Percentiles rank a stretch among this genome's conserved stretches.
Evolutionary conservation across 163 green algal species (phyloP).

Genomic region (Smithsoniella earleae): DNA sequence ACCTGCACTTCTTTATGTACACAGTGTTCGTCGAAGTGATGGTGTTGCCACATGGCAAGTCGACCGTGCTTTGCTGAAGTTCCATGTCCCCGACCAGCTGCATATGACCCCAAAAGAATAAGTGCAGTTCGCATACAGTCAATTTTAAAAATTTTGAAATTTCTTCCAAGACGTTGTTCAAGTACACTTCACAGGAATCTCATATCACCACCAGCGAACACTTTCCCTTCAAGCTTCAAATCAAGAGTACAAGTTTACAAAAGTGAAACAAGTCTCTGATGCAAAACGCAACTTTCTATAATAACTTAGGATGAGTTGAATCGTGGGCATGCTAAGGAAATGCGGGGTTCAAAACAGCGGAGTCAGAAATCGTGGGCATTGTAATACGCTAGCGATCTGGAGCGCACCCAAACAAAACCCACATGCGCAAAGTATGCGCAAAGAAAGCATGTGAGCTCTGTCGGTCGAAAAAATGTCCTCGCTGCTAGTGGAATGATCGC

Average conservation of each 20-base stretch:
- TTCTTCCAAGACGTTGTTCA: too few relatives aligned
- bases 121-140: too few relatives aligned
- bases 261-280: not conserved
- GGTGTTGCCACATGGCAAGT: conserved; percentile 30
- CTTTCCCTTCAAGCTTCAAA: too few relatives aligned
- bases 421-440: conserved; percentile 20
- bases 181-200: too few relatives aligned
- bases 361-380: not conserved
- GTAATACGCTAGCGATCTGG: too few relatives aligned
- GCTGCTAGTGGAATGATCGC: conserved; percentile 16
- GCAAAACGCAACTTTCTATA: too few relatives aligned
- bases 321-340: not conserved
- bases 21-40: conserved; percentile 60
- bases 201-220: too few relatives aligned
- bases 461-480: conserved; percentile 8
- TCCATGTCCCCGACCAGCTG: conserved; percentile 26
- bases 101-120: not conserved
- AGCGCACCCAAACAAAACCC: conserved; percentile 9
- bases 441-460: not conserved
- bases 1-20: conserved; percentile 85
- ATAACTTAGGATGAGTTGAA: too few relatives aligned
- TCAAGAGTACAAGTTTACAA: not conserved
- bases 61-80: not conserved
- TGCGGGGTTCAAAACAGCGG: not conserved
- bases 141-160: too few relatives aligned